phyloP scores from a whole-genome alignment of 192 early-diverging fungal genomes.

The Coemansia sp. region DNA sequence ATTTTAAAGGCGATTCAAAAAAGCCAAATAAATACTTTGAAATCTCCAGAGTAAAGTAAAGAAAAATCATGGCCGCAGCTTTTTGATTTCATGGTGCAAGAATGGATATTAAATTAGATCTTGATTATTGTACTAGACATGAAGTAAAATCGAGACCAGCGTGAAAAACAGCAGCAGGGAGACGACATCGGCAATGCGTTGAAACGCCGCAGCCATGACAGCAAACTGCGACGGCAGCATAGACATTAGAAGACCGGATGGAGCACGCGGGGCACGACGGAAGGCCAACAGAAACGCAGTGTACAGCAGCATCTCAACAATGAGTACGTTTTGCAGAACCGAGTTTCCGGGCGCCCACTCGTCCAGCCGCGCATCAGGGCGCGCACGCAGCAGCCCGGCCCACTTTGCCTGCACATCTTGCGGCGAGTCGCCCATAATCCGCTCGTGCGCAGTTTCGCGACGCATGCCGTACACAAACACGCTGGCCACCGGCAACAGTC shows the following conservation, averaged over 20 bases:
- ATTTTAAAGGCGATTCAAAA: slow-evolving; percentile 14
- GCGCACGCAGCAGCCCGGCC: slow-evolving; percentile 24
- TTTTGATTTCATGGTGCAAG: neutral
- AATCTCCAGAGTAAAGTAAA: neutral
- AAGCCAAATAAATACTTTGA: neutral
- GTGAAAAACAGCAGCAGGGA: slow-evolving; percentile 34
- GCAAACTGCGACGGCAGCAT: slow-evolving; percentile 16
- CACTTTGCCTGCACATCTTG: slow-evolving; percentile 35
- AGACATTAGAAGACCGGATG: slow-evolving; percentile 11
- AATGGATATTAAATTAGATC: neutral
- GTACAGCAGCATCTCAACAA: slow-evolving; percentile 33
- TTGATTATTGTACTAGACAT: neutral
- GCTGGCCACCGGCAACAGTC: slow-evolving; percentile 24
- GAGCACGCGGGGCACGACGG: neutral
- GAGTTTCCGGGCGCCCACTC: slow-evolving; percentile 38
- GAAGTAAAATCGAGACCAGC: neutral
- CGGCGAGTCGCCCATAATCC: slow-evolving; percentile 29
- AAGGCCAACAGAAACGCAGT: neutral
- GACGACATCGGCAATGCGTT: slow-evolving; percentile 23
- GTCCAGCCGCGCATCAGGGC: slow-evolving; percentile 37
- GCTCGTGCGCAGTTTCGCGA: slow-evolving; percentile 37
- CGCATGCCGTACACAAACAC: slow-evolving; percentile 40
- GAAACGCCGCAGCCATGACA: slow-evolving; percentile 6
- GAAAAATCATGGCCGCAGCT: neutral
- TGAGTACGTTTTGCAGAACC: slow-evolving; percentile 33